Conservation (phyloP, 352 stramenopile species). For the Pythium aphanidermatum region DNA sequence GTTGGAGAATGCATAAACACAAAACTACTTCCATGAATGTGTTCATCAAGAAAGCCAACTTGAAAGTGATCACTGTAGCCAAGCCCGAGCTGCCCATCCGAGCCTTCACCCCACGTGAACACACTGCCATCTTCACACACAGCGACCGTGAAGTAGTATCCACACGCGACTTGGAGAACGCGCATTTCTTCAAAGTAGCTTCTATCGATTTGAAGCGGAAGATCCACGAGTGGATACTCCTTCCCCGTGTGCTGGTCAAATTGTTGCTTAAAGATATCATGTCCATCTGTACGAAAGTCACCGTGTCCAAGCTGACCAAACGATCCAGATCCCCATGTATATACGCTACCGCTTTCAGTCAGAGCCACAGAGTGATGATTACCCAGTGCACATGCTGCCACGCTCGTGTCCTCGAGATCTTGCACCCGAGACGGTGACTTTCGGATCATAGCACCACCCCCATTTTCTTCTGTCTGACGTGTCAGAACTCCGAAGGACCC, state of each 20-base stretch:
- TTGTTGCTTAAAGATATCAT: conserved; percentile 56
- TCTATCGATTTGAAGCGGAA: conserved; percentile 61
- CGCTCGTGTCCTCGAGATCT: conserved; percentile 53
- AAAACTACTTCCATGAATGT: conserved; percentile 69
- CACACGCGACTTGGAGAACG: conserved; percentile 61
- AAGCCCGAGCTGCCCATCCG: conserved; percentile 61
- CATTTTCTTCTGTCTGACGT: conserved; percentile 1
- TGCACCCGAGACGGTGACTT: conserved; percentile 49
- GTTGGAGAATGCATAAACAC: conserved; percentile 65
- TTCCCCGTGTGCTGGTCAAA: conserved; percentile 62
- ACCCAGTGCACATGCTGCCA: conserved; percentile 38
- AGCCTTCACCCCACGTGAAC: conserved; percentile 71
- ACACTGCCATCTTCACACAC: conserved; percentile 67
- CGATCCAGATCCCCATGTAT: conserved; percentile 62
- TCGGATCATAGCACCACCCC: conserved; percentile 6
- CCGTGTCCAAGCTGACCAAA: conserved; percentile 74
- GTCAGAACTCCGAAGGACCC: conserved; percentile 53
- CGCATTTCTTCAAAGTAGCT: conserved; percentile 73
- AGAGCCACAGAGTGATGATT: conserved; percentile 68
- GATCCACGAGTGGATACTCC: conserved; percentile 58
- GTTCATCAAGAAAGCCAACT: conserved; percentile 59
- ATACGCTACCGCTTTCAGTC: conserved; percentile 46
- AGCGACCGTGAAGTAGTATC: conserved; percentile 65
- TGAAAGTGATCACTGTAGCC: conserved; percentile 57
- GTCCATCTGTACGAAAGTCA: conserved; percentile 31